phyloP scores from a whole-genome alignment of 225 moss, liverwort and hornwort species.

The Neckera pumila region DNA sequence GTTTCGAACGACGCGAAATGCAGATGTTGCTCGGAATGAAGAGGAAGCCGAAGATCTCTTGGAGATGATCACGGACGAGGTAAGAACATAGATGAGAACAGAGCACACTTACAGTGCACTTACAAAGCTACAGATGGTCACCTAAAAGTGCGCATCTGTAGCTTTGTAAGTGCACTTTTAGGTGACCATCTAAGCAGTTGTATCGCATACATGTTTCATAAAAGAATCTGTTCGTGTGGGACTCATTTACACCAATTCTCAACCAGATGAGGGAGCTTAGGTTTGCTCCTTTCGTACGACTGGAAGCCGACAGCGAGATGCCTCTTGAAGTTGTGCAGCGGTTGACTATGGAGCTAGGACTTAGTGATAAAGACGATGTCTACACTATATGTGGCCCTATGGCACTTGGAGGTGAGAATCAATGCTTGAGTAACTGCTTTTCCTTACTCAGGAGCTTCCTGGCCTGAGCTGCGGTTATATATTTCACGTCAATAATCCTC shows the following conservation, averaged over 20 bases:
- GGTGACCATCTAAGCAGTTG: background rate
- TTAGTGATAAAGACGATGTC: conserved; percentile 41
- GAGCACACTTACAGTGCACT: no score
- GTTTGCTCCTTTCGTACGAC: conserved; percentile 49
- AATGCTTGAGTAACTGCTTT: background rate
- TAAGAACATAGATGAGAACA: no score
- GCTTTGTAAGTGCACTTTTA: background rate
- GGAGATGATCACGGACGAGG: conserved; percentile 62
- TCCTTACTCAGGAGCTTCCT: background rate
- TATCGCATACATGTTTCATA: background rate
- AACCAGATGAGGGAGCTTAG: conserved; percentile 48
- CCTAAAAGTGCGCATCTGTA: no score
- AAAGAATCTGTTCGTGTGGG: background rate
- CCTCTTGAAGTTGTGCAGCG: conserved; percentile 48
- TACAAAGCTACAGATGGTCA: no score
- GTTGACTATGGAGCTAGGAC: conserved; percentile 38
- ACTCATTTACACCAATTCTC: background rate
- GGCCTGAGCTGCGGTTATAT: background rate
- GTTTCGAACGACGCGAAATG: conserved; percentile 49
- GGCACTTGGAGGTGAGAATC: conserved; percentile 39
- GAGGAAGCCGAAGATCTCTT: conserved; percentile 55
- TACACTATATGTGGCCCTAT: conserved; percentile 38
- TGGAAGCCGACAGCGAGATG: conserved; percentile 49
- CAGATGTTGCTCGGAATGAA: conserved; percentile 53
- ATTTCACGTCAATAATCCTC: background rate